Evolutionary conservation across 257 asterid genomes (phyloP), one percentile per base, ranked within the genome.

Genomic region (Jasminum sambac): DNA sequence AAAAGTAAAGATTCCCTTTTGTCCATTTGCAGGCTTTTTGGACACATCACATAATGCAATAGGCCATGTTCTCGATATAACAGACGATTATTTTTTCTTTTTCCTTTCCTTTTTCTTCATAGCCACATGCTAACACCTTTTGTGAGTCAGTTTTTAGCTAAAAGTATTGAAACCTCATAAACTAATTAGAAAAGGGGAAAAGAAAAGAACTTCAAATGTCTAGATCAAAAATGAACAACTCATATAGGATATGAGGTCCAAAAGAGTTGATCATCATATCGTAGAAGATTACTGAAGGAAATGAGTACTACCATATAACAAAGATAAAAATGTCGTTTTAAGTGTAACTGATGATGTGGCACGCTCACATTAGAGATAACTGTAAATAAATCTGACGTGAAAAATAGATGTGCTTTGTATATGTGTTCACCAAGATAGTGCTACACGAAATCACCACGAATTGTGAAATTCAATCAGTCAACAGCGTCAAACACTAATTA

Each of bases 21-120:
- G 72, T 74, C 83, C 40, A 58, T 67, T 73, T 77, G 25, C 26
- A 39, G 60, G 67, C 73, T 83, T 76, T 67, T 25, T 46, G 79
- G 72, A 69, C 65, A 65, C 70, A 76, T 72, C 75, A 76, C 34
- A 72, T 30, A 72, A 58, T 44, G 24, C 36, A 38, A 6, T 60
- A 36, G 21, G 64, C 46, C 46, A 41, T 69, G 71, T 74, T 39
- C 46, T 26, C 72, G 77, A 68, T 70, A 44, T 50, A 41, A 59
- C 62, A 48, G 69, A 67, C 68, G 64, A 25, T 58, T 14, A 11
- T n/a, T n/a, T 63, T 71, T 71, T 76, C n/a, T n/a, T 63, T 71
- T 71, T 76, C 41, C 58, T 59, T 76, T 74, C 43, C 52, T 68
- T 34, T 73, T 76, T 72, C 74, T 67, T 72, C 65, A 75, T 30